These are phyloP conservation scores for Phytophthora kernoviae DNA, from an alignment of 352 stramenopile genomes.

Conservation along the genomic window DNA sequence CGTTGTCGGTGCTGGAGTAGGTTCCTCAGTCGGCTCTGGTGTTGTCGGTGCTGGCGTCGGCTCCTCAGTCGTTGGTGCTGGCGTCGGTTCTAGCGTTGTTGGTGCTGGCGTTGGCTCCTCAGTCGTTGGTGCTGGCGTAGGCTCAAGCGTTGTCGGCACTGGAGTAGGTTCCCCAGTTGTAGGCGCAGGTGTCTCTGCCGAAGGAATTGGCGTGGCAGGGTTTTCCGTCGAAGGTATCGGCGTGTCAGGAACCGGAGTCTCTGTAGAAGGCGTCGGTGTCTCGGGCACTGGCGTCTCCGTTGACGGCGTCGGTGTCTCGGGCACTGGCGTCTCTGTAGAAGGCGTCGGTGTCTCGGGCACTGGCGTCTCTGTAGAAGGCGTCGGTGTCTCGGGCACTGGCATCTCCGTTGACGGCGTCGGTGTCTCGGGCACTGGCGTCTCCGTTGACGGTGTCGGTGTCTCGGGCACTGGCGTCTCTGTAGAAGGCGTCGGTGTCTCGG, in stretches of 20 bases:
- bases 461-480: neutral
- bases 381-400: conserved; percentile 2
- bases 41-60: conserved; percentile 6
- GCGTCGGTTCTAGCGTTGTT: neutral
- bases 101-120: neutral
- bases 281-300: neutral
- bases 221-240: neutral
- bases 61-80: neutral
- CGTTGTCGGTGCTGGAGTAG: neutral
- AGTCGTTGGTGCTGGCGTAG: neutral
- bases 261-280: neutral
- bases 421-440: neutral
- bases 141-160: neutral
- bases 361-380: conserved; percentile 3
- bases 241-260: neutral
- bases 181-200: neutral
- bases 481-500: neutral
- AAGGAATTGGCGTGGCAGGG: neutral
- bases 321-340: conserved; percentile 1
- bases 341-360: neutral
- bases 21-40: neutral
- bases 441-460: neutral
- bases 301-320: conserved; percentile 11
- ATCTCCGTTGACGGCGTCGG: neutral
- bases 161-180: conserved; percentile 2